Percentiles rank a stretch among this genome's conserved stretches.
phyloP scores from a whole-genome alignment of 208 protist genomes.

The Leishmania lainsoni region DNA sequence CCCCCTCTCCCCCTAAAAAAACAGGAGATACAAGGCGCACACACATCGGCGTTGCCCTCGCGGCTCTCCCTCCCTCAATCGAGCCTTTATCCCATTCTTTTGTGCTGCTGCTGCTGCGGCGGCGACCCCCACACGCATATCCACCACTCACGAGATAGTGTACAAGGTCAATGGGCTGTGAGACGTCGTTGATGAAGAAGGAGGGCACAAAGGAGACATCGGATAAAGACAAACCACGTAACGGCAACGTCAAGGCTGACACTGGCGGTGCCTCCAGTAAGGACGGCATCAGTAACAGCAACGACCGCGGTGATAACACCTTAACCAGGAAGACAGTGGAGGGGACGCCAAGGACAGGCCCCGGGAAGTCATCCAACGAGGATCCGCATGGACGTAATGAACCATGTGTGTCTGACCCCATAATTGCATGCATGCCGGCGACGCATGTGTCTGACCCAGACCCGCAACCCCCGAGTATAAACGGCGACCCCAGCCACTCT shows the following conservation, averaged over 20 bases:
- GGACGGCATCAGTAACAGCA: background rate
- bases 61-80: background rate
- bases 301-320: background rate
- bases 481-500: conserved; percentile 1
- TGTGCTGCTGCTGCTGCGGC: background rate
- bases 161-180: conserved; percentile 3
- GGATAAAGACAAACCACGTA: background rate
- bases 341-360: background rate
- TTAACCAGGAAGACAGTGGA: no score
- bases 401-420: background rate
- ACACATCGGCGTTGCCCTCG: background rate
- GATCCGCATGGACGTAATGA: no score
- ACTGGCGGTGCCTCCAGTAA: background rate
- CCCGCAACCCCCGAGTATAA: background rate
- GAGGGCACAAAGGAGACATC: background rate
- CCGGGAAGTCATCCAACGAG: background rate
- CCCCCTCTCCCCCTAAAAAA: background rate
- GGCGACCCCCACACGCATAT: background rate
- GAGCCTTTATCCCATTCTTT: no score
- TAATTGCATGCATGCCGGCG: background rate
- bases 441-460: background rate
- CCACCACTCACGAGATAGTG: background rate
- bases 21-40: background rate
- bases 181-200: background rate
- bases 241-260: background rate